Base-by-base conservation (phyloP, 148 eudicot genomes). In the Chenopodium formosanum region DNA sequence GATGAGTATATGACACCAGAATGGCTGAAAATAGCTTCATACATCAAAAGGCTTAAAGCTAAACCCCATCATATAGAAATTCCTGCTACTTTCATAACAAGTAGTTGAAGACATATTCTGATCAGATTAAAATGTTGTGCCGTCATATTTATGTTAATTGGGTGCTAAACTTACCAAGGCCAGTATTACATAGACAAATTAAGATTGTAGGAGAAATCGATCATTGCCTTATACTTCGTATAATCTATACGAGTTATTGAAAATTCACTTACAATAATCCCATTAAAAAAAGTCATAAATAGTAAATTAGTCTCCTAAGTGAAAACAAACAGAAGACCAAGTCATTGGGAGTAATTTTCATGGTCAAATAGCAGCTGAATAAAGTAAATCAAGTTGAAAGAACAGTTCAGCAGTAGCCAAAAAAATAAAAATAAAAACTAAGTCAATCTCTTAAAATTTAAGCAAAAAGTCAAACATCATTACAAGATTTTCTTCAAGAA, bases 351-450 rank as follows among this genome's bases (percentile, higher is more conserved):
- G 44, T 34, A 40, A 50, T 2, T 16, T 11, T 68, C 50, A 50
- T 2, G 46, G 58, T 17, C 81, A 53, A 50, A 47, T 25, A 60
- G 46, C 23, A 72, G 27, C 23, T 53, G 9, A 34, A 70, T 53
- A 70, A n/a, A 58, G 48, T 76, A 62, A 9, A 16, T 4, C 75
- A 70, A 79, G 68, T 71, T 70, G 70, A 60, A 48, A 72, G 82
- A 69, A 76, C 37, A 56, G 16, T 56, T 69, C 75, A 70, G 32
- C 44, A 22, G 47, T 46, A n/a, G 19, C 70, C 37, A 40, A 40
- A 40, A 40, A 40, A 0, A 40, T 31, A 19, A 12, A 82, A 52
- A 65, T 48, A 37, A 52, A 65, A 63, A 37, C 53, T 9, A 72
- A 62, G 66, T 62, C 66, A 62, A 62, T 62, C 25, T 62, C 7